phyloP scores from a whole-genome alignment of 306 rosid genomes.

The Vigna hirtella region DNA sequence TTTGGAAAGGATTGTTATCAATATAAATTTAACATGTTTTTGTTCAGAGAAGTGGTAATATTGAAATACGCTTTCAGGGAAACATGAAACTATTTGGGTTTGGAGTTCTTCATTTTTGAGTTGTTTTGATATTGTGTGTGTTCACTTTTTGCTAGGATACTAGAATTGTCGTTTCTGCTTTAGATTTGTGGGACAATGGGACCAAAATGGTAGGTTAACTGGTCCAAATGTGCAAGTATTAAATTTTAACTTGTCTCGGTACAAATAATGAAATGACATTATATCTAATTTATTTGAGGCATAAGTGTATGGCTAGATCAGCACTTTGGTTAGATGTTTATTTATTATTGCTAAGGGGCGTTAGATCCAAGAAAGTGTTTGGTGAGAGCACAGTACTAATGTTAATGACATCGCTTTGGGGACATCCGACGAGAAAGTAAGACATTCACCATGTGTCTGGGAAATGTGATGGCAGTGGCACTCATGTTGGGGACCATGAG shows the following conservation, averaged over 20 bases:
- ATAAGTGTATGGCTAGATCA: conserved; percentile 44
- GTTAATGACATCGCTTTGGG: conserved; percentile 41
- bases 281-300: conserved; percentile 27
- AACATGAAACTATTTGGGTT: conserved; percentile 16
- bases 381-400: conserved; percentile 45
- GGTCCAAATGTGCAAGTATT: conserved; percentile 35
- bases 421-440: conserved; percentile 40
- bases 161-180: conserved; percentile 32
- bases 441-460: conserved; percentile 58
- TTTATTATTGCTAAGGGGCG: conserved; percentile 43
- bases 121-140: neutral
- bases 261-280: conserved; percentile 14
- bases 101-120: conserved; percentile 26
- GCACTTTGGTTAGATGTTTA: conserved; percentile 36
- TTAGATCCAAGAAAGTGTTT: conserved; percentile 58
- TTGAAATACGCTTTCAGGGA: conserved; percentile 22
- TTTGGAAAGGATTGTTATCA: conserved; percentile 3
- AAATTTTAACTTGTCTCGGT: conserved; percentile 41
- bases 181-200: conserved; percentile 47
- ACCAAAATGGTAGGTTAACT: conserved; percentile 46
- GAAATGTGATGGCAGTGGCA: conserved; percentile 39
- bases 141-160: neutral
- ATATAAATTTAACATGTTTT: neutral
- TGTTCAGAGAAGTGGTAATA: neutral
- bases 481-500: conserved; percentile 49